Evolutionary conservation across 208 protist species (phyloP).

Genomic region (Naegleria fowleri): DNA sequence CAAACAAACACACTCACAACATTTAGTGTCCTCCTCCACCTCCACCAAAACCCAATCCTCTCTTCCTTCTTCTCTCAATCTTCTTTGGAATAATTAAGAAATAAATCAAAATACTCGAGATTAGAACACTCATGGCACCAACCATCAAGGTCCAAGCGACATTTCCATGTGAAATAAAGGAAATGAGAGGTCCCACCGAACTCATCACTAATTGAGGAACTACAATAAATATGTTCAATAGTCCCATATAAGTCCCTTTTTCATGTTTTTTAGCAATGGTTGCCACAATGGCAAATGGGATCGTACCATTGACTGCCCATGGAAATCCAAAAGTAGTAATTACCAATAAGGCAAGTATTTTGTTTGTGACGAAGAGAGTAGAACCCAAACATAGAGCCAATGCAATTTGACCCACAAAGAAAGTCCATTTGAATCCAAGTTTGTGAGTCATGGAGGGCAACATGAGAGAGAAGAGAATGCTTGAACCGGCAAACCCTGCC

Average conservation of each 20-base stretch:
- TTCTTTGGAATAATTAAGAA: neutral
- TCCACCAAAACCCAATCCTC: no score
- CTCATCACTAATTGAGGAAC: constrained; percentile 23
- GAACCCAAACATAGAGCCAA: neutral
- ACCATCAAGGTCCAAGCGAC: neutral
- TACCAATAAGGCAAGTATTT: neutral
- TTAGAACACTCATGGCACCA: neutral
- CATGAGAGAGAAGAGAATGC: neutral
- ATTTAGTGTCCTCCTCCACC: no score
- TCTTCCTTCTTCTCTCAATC: neutral
- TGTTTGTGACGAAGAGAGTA: constrained; percentile 4
- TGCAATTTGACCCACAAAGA: neutral
- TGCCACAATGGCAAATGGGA: constrained; percentile 24
- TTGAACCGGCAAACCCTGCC: neutral
- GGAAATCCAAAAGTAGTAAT: constrained; percentile 24
- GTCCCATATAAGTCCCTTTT: constrained; percentile 21
- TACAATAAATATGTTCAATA: constrained; percentile 28
- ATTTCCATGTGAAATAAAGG: neutral
- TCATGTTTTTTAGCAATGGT: neutral
- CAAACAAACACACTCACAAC: no score
- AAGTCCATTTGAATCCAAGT: neutral
- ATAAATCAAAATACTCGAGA: neutral
- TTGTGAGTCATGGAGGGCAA: neutral
- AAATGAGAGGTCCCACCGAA: neutral
- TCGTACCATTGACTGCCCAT: neutral